These are phyloP conservation scores for Aschersonia sp. DNA, from an alignment of 2,329 filamentous ascomycete species.

Conservation along the genomic window DNA sequence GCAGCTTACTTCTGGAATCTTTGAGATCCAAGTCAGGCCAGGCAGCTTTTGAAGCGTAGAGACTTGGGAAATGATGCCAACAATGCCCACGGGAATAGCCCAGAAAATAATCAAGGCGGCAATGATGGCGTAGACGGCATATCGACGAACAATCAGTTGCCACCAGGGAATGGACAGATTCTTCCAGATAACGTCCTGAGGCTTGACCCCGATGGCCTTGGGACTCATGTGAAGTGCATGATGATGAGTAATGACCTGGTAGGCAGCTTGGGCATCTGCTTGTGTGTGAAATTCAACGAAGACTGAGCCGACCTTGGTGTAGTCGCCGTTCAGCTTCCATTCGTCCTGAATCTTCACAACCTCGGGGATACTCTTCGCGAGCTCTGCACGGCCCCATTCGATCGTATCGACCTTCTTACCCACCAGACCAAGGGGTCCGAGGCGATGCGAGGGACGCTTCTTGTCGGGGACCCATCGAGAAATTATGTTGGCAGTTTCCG, in stretches of 20 bases:
- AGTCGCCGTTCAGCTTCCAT: constrained; percentile 46
- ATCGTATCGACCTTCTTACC: constrained; percentile 67
- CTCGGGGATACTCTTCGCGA: constrained; percentile 43
- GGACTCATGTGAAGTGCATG: constrained; percentile 72
- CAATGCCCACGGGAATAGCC: constrained; percentile 58
- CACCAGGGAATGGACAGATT: constrained; percentile 59
- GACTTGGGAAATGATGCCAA: constrained; percentile 78
- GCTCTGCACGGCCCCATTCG: constrained; percentile 56
- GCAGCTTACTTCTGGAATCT: constrained; percentile 40
- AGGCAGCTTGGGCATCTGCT: constrained; percentile 71
- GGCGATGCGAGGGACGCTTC: constrained; percentile 55
- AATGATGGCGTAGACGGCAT: constrained; percentile 51
- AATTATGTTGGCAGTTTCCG: constrained; percentile 50
- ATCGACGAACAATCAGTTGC: constrained; percentile 57
- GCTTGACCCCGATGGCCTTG: constrained; percentile 67
- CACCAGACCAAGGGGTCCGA: constrained; percentile 48
- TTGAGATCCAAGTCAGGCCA: constrained; percentile 60
- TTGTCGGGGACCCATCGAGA: constrained; percentile 53
- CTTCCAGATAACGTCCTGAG: constrained; percentile 73
- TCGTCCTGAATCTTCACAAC: constrained; percentile 49
- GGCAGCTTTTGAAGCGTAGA: constrained; percentile 50
- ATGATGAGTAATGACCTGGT: constrained; percentile 69
- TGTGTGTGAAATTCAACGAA: constrained; percentile 86
- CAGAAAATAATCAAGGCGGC: constrained; percentile 73
- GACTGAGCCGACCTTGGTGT: constrained; percentile 53